A percentile compares a stretch with the other conserved stretches of the same genome.
Evolutionary conservation across 108 stramenopile genomes (phyloP).

Genomic region (Cyclotella distinguenda): DNA sequence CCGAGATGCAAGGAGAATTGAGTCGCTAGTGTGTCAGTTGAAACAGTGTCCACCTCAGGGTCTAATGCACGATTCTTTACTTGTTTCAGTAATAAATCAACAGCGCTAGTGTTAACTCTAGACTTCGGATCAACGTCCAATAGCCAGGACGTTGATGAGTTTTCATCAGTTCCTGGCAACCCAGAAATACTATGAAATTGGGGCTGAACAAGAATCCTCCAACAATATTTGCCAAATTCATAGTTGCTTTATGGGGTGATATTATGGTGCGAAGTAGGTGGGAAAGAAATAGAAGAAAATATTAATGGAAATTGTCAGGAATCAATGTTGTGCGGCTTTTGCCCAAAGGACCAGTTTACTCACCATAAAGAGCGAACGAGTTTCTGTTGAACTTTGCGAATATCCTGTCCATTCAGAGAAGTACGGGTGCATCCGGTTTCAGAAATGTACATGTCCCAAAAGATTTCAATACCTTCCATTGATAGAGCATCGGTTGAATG

Average conservation of each 20-base stretch:
- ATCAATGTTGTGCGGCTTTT: too few relatives aligned
- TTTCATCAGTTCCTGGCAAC: background rate
- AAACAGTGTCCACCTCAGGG: background rate
- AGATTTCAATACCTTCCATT: slow-evolving; percentile 21
- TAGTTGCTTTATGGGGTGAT: slow-evolving; percentile 20
- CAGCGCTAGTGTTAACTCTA: slow-evolving; percentile 7
- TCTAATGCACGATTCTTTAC: slow-evolving; percentile 14
- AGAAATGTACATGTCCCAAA: slow-evolving; percentile 28
- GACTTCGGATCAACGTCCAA: slow-evolving; percentile 23
- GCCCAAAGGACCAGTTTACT: too few relatives aligned
- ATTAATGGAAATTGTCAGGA: background rate
- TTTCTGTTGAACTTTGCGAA: slow-evolving; percentile 10
- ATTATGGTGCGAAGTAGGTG: too few relatives aligned
- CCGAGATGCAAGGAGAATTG: slow-evolving; percentile 20
- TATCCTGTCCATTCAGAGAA: slow-evolving; percentile 29
- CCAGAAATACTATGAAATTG: slow-evolving; percentile 14
- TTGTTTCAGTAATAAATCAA: slow-evolving; percentile 18
- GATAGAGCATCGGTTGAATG: too few relatives aligned
- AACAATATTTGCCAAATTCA: slow-evolving; percentile 40
- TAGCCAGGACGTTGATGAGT: slow-evolving; percentile 21
- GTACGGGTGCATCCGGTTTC: slow-evolving; percentile 27
- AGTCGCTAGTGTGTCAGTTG: background rate
- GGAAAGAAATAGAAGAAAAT: too few relatives aligned
- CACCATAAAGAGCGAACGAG: slow-evolving; percentile 7
- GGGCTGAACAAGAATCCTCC: slow-evolving; percentile 42